Evolutionary conservation across 192 early-diverging fungal genomes (phyloP).

Genomic region (Allomyces macrogynus): DNA sequence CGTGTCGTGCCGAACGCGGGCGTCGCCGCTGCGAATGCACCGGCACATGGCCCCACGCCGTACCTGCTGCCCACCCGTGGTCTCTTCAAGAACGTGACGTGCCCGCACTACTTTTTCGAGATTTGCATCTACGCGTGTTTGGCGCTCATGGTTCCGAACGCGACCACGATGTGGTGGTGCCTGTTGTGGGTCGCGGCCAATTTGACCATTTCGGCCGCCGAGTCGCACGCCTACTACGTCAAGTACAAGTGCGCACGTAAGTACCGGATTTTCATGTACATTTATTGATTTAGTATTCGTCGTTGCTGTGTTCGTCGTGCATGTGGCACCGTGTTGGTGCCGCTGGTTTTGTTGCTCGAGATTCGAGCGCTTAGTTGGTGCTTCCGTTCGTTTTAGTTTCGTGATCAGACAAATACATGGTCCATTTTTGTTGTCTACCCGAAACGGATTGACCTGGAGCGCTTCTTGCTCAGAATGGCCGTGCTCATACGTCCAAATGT

Average conservation of each 20-base stretch:
- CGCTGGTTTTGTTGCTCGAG: too few species aligned
- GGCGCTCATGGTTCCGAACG: neutral
- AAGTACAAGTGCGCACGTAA: neutral
- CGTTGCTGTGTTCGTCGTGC: too few species aligned
- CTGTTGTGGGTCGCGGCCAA: neutral
- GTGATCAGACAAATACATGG: too few species aligned
- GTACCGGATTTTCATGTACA: neutral
- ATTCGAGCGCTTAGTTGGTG: too few species aligned
- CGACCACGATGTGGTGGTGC: neutral
- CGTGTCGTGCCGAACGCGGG: too few species aligned
- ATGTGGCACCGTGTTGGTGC: too few species aligned
- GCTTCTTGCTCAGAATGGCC: too few species aligned
- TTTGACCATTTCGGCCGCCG: neutral
- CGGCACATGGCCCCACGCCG: neutral
- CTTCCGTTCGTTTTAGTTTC: too few species aligned
- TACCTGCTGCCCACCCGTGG: constrained; percentile 11
- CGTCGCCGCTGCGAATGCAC: too few species aligned
- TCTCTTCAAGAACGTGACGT: constrained; percentile 13
- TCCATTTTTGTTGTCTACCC: too few species aligned
- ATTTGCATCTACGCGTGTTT: constrained; percentile 10
- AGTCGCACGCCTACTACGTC: neutral
- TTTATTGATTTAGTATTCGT: neutral
- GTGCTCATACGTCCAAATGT: too few species aligned
- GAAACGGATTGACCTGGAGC: too few species aligned
- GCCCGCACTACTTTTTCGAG: constrained; percentile 21